Evolutionary conservation across 225 moss, liverwort and hornwort genomes (phyloP).

Genomic region (Neckera pumila): DNA sequence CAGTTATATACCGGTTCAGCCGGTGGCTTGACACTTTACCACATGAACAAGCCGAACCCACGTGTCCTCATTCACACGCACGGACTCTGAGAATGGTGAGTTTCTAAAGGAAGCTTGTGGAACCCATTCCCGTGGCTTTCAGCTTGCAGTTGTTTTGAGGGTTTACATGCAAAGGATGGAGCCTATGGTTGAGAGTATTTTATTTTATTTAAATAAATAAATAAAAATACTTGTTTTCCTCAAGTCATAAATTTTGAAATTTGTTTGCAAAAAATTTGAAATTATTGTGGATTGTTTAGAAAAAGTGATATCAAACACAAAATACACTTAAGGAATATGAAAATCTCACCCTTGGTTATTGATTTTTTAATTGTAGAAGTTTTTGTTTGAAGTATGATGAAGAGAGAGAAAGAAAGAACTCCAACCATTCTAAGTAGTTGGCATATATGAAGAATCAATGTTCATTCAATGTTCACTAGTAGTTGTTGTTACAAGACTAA

Average conservation of each 20-base stretch:
- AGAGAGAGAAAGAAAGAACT: no score
- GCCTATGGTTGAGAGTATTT: not conserved
- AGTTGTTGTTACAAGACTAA: not conserved
- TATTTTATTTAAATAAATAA: not conserved
- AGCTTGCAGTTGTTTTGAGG: not conserved
- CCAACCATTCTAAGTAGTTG: no score
- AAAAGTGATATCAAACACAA: not conserved
- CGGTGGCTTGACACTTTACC: not conserved
- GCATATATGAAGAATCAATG: no score
- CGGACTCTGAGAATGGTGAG: not conserved
- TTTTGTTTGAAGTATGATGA: no score
- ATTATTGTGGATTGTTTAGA: not conserved
- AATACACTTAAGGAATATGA: no score
- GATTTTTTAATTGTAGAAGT: no score
- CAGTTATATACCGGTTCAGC: slow-evolving; percentile 33
- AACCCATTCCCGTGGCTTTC: not conserved
- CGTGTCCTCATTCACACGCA: not conserved
- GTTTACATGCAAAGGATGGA: not conserved
- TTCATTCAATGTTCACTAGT: not conserved
- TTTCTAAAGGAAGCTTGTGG: not conserved
- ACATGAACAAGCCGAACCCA: slow-evolving; percentile 18
- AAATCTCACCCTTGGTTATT: no score
- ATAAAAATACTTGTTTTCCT: no score
- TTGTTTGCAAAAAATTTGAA: no score
- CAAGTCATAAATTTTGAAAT: not conserved